Conservation (phyloP, 2,329 filamentous ascomycete species). For the Aspergillus felis region DNA sequence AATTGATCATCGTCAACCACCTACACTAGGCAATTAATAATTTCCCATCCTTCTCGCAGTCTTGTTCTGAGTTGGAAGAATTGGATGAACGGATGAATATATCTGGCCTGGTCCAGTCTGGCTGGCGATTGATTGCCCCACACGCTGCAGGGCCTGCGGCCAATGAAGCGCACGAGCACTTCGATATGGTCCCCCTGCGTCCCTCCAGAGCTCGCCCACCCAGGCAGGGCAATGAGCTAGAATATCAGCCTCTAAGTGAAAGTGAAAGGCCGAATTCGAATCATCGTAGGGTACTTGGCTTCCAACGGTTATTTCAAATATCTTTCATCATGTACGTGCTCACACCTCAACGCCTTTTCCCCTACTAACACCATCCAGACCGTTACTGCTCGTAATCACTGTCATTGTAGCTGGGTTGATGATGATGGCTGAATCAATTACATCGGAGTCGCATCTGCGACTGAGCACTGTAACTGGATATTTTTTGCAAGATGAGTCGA, state of each 20-base stretch:
- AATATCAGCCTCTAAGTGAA: not conserved
- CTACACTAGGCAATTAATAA: not conserved
- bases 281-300: not conserved
- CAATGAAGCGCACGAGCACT: not conserved
- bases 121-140: not conserved
- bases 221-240: not conserved
- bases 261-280: not conserved
- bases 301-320: not conserved
- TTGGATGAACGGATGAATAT: not conserved
- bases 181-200: not conserved
- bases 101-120: not conserved
- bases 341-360: not conserved
- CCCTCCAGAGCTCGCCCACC: not conserved
- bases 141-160: not conserved
- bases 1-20: not conserved
- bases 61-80: not conserved
- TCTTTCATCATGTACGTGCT: not conserved
- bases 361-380: not conserved
- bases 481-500: slow-evolving; percentile 50
- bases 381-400: slow-evolving; percentile 6
- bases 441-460: slow-evolving; percentile 21
- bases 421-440: slow-evolving; percentile 15
- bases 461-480: slow-evolving; percentile 45
- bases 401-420: slow-evolving; percentile 8
- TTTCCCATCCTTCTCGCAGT: not conserved